Evolutionary conservation across 371 early-diverging fungal genomes (phyloP).

Genomic region (Fennellomyces sp.): DNA sequence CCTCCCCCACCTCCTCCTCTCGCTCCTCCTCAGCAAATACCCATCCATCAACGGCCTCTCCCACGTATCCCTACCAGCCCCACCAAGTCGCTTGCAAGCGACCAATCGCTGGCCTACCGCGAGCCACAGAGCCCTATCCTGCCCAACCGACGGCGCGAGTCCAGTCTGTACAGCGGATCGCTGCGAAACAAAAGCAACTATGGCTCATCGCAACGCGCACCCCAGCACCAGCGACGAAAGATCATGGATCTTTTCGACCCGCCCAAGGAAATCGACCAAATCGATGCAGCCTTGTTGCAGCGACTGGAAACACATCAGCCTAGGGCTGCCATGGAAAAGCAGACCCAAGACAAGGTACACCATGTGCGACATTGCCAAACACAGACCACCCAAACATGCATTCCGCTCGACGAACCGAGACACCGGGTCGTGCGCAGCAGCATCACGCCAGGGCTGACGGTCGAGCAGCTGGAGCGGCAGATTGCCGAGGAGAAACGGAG

Average conservation of each 20-base stretch:
- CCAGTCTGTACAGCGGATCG: constrained; percentile 41
- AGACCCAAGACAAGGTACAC: background rate
- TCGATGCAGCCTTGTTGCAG: constrained; percentile 34
- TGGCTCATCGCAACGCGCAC: background rate
- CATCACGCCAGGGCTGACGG: background rate
- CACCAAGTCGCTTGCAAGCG: background rate
- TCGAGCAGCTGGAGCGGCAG: constrained; percentile 32
- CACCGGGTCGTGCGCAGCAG: too few relatives aligned
- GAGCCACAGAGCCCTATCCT: constrained; percentile 20
- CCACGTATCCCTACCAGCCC: background rate
- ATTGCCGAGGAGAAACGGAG: constrained; percentile 47
- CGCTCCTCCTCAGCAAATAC: background rate
- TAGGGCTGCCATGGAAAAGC: too few relatives aligned
- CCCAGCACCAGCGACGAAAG: background rate
- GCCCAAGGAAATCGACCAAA: constrained; percentile 17
- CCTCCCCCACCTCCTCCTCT: background rate
- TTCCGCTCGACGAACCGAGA: background rate
- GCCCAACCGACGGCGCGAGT: constrained; percentile 27
- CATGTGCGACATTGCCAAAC: background rate
- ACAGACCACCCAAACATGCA: background rate
- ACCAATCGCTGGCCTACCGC: background rate
- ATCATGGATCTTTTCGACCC: background rate
- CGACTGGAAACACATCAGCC: too few relatives aligned
- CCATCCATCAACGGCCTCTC: background rate
- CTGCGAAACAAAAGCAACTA: constrained; percentile 20